These are phyloP conservation scores for Debaryomyces robertsiae DNA, from an alignment of 1,139 yeast species.

Conservation along the genomic window DNA sequence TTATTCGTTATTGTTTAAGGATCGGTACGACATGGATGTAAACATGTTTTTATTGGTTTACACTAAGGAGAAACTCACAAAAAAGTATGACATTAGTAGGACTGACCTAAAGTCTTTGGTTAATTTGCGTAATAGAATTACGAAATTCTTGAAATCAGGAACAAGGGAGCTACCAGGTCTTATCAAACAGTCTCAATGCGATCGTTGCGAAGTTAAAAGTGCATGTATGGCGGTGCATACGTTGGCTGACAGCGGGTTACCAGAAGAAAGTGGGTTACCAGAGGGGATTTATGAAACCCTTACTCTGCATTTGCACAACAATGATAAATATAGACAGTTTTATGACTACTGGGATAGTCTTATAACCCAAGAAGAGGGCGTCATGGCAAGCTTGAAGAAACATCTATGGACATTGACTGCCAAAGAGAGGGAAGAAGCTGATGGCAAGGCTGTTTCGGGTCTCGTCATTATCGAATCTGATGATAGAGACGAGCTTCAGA, in stretches of 20 bases:
- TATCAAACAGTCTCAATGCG: slow-evolving; percentile 60
- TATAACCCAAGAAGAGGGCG: slow-evolving; percentile 73
- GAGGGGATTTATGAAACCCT: slow-evolving; percentile 46
- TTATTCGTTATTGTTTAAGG: slow-evolving; percentile 79
- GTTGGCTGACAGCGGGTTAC: slow-evolving; percentile 57
- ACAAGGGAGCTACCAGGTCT: slow-evolving; percentile 61
- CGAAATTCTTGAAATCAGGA: slow-evolving; percentile 57
- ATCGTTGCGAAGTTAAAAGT: slow-evolving; percentile 59
- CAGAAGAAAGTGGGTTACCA: slow-evolving; percentile 50
- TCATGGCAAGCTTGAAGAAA: slow-evolving; percentile 52
- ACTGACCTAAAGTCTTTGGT: slow-evolving; percentile 63
- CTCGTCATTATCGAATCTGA: slow-evolving; percentile 39
- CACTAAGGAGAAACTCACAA: slow-evolving; percentile 61
- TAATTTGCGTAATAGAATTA: slow-evolving; percentile 70
- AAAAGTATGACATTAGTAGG: slow-evolving; percentile 55
- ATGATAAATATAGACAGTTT: slow-evolving; percentile 49
- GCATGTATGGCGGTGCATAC: slow-evolving; percentile 74
- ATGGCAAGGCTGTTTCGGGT: slow-evolving; percentile 61
- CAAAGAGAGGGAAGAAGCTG: slow-evolving; percentile 56
- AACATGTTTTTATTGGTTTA: slow-evolving; percentile 72
- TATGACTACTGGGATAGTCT: slow-evolving; percentile 73
- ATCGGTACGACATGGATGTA: slow-evolving; percentile 71
- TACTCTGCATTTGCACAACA: slow-evolving; percentile 52
- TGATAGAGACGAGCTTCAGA: slow-evolving; percentile 24
- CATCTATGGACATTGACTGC: slow-evolving; percentile 74